Evolutionary conservation across 2,329 filamentous ascomycete genomes (phyloP), one percentile per base, ranked within the genome.

Genomic region (Cordyceps cateniannulata): DNA sequence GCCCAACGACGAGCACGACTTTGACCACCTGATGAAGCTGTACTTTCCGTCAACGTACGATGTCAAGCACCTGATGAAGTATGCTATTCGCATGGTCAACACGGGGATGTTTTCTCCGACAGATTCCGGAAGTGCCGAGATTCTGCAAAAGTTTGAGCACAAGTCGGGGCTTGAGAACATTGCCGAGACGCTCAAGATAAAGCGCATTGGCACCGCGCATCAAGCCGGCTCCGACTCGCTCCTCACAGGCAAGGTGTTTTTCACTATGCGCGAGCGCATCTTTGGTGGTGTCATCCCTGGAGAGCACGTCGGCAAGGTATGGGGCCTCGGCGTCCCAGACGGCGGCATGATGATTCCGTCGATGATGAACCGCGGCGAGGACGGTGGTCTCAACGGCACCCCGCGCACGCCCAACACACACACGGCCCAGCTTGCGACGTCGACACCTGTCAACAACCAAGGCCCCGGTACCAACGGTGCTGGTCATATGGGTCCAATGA

Each of bases 1-100:
- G 8, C 95, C 95, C 0, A 90, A 92, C 67, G 91, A 96, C 66
- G 95, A 98, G 72, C 83, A 87, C 54, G 88, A 95, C 65, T 99
- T 98, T 73, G 90, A 96, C 71, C 85, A 88, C 69, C 84, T 93
- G 52, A 91, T 98, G 75, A 90, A 90, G 71, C 88, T 91, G 51
- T 98, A 93, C 80, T 99, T 99, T 73, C 95, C 95, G 0, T 88
- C 88, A 20, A 85, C 96, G 0, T 96, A 95, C 73, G 95, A 99
- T 71, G 95, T 99, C 67, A 99, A 99, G 77, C 96, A 95, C 73
- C 84, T 99, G 45, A 93, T 97, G 85, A 96, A 96, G 72, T 87
- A 92, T 69, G 92, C 91, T 29, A 88, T 89, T 65, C 84, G 84
- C 67, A 82, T 88, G 59, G 84, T 89, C 70, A 84, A 84, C 60